A percentile compares a stretch with the other conserved stretches of the same genome.
Conservation (phyloP, 768 basidiomycete species). For the Tylopilus vinaceipallidus region DNA sequence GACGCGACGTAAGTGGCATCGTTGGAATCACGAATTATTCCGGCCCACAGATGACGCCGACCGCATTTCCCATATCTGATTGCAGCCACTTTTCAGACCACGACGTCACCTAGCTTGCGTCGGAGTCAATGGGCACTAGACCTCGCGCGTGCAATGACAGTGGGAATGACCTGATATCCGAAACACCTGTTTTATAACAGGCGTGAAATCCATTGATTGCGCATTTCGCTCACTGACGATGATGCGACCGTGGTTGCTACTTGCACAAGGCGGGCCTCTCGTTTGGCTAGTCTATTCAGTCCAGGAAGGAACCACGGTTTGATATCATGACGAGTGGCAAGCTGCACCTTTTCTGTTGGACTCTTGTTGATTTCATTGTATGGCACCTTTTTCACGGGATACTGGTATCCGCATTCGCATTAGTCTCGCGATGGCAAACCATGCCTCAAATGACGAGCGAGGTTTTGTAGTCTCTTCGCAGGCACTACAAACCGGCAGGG, state of each 20-base stretch:
- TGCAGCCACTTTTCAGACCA: neutral
- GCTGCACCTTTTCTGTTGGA: conserved; percentile 27
- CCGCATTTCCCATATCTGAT: neutral
- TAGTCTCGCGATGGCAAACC: conserved; percentile 40
- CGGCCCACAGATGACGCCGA: neutral
- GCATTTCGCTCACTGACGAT: conserved; percentile 1
- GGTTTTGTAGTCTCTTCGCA: neutral
- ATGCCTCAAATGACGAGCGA: conserved; percentile 22
- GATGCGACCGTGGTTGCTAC: neutral
- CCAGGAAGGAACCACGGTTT: conserved; percentile 34
- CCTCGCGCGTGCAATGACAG: neutral
- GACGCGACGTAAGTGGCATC: conserved; percentile 8
- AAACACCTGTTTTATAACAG: conserved; percentile 10
- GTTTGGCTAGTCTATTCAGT: conserved; percentile 19
- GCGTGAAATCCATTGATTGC: conserved; percentile 13
- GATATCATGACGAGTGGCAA: conserved; percentile 34
- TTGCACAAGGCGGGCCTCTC: conserved; percentile 20
- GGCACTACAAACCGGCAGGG: neutral
- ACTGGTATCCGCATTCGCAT: too few species aligned
- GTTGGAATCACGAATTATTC: neutral
- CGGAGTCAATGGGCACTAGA: neutral
- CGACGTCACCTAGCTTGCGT: neutral
- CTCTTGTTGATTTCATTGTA: conserved; percentile 4
- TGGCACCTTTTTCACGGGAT: conserved; percentile 30
- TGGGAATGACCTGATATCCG: conserved; percentile 3